Base-by-base conservation (phyloP, 2,329 filamentous ascomycete species). In the Penicillium sp. region DNA sequence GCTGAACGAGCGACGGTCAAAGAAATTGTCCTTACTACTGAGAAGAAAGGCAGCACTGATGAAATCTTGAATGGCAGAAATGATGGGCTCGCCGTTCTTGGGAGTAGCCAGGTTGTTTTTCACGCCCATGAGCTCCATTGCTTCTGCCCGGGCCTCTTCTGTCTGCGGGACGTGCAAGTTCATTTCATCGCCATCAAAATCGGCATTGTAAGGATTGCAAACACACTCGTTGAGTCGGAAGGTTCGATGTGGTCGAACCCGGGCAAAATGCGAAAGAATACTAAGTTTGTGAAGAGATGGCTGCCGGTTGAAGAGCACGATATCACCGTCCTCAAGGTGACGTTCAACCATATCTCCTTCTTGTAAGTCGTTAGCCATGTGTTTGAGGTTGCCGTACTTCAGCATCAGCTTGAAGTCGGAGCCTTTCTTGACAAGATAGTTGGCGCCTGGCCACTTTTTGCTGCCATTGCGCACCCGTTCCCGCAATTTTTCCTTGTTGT, bases 181-280 rank as follows among this genome's bases (percentile, higher is more conserved):
- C 92, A 98, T 98, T 65, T 98, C 92, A 54, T 98, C 92, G 43
- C 92, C 92, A 56, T 98, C 92, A 52, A 98, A 98, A 76, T 98
- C 92, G 39, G 92, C 92, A 54, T 98, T 98, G 73, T 98, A 98
- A 3, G 92, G 92, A 45, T 85, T 89, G 66, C 92, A 98, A 1
- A 95, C 92, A 76, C 92, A 98, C 62, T 98, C 92, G 60, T 98
- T 98, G 12, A 98, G 74, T 37, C 92, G 83, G 61, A 98, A 96
- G 0, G 92, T 98, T 63, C 89, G 81, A 82, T 92, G 94, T 0
- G 90, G 92, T 33, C 92, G 80, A 32, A 98, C 80, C 64, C 95
- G 95, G 53, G 84, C 92, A 56, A 84, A 80, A 70, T 98, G 92
- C 58, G 85, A 90, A 68, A 98, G 88, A 64, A 98, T 98, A 80